Conservation (phyloP, 148 eudicot genomes). For the Chenopodium album region DNA sequence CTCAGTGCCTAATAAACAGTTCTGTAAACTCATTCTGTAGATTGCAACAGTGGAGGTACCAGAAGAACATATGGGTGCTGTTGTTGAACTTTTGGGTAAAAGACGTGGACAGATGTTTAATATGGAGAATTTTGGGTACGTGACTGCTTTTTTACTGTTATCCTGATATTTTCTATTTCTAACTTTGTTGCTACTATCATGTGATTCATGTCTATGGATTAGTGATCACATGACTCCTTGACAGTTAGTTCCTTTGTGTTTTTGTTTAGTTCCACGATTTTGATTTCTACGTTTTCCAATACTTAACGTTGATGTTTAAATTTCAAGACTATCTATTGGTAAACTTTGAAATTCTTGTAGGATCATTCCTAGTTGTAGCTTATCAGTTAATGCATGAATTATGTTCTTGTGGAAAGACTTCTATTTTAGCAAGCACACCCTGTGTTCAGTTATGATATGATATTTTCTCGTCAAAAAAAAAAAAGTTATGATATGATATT, state of each 20-base stretch:
- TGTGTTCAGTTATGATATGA: background rate
- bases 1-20: background rate
- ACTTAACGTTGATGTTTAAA: too few species aligned
- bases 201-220: background rate
- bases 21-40: slow-evolving; percentile 40
- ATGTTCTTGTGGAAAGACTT: background rate
- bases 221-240: background rate
- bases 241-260: background rate
- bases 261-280: too few species aligned
- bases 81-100: slow-evolving; percentile 95
- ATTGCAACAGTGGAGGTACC: slow-evolving; percentile 95
- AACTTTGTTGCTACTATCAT: background rate
- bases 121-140: slow-evolving; percentile 91
- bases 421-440: background rate
- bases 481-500: too few species aligned
- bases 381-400: background rate
- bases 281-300: too few species aligned
- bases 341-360: background rate
- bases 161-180: background rate
- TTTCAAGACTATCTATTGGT: background rate
- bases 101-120: slow-evolving; percentile 97
- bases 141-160: slow-evolving; percentile 19
- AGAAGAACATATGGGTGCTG: slow-evolving; percentile 85
- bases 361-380: background rate
- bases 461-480: too few species aligned